Base-by-base conservation (phyloP, 179 eudicot genomes). In the Silene noctiflora region DNA sequence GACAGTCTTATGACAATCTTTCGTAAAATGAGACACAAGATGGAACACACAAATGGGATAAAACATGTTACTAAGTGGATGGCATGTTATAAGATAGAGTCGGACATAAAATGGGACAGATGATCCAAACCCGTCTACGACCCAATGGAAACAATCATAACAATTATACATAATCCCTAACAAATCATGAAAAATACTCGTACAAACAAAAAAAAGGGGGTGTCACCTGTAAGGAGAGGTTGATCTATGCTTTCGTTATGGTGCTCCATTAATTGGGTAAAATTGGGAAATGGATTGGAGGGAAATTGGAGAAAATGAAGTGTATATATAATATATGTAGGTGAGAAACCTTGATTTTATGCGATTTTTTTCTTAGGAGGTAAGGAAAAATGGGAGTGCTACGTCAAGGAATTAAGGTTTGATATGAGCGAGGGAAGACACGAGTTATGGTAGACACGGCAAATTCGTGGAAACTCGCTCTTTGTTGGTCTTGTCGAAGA, bases 161-260 rank as follows among this genome's bases (percentile, higher is more conserved):
- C 33, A 29, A 29, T 29, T 29, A 29, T 35, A 35, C 5, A 35
- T 6, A 24, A 20, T 64, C 5, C 17, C 0, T 29, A 63, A 16
- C 12, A 6, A 6, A 4, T 62, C 1, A 10, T 20, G 31, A 5
- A 33, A 33, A 4, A 33, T 0, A 14, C 29, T 12, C 1, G 4
- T 21, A 14, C 0, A 4, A 12, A 4, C 0, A 22, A 12, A 9
- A 0, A 3, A 21, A 33, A 33, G 39, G 6, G 14, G 58, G 5
- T 3, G 5, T 44, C 14, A 69, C 59, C 73, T 69, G 73, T 14
- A 4, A 69, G 73, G 11, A 69, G 59, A n/a, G 73, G 73, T 14
- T 69, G 73, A 21, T 69, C 19, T 3, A 42, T 20, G 56, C 31
- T 44, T 4, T 44, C 59, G n/a, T 69, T 12, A 21, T 13, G 59